phyloP scores from a whole-genome alignment of 2,329 filamentous ascomycete genomes.

The Raffaelea arxii region DNA sequence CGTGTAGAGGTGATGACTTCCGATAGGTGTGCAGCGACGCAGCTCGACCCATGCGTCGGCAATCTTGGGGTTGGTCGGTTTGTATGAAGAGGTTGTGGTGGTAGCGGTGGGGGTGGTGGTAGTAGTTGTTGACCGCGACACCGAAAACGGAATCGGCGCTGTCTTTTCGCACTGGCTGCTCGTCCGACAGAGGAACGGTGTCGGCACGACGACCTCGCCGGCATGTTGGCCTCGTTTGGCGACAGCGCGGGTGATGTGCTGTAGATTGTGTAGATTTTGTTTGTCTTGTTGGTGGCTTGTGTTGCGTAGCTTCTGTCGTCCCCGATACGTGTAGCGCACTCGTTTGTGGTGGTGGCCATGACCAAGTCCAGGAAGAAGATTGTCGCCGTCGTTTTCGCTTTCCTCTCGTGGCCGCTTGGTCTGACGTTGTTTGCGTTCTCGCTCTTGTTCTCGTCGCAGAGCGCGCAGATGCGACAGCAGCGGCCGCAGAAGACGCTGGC shows the following conservation, averaged over 20 bases:
- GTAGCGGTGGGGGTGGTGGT: neutral
- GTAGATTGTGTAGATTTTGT: neutral
- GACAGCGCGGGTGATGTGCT: neutral
- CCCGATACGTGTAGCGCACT: slow-evolving; percentile 15
- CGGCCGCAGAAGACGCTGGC: slow-evolving; percentile 35
- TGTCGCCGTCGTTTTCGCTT: neutral
- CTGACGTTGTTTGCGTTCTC: slow-evolving; percentile 1
- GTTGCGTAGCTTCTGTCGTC: neutral
- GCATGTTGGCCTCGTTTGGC: slow-evolving; percentile 2
- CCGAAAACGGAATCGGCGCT: slow-evolving; percentile 1
- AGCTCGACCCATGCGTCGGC: slow-evolving; percentile 26
- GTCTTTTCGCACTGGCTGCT: slow-evolving; percentile 1
- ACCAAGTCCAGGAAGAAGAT: neutral
- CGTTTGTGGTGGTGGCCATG: slow-evolving; percentile 9
- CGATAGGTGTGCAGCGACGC: slow-evolving; percentile 18
- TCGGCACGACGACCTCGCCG: slow-evolving; percentile 19
- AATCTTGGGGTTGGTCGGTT: slow-evolving; percentile 13
- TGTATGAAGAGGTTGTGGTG: neutral
- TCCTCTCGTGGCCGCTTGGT: neutral
- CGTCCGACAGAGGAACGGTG: slow-evolving; percentile 22
- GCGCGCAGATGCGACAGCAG: slow-evolving; percentile 31
- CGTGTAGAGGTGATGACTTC: slow-evolving; percentile 29
- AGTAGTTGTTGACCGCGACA: too few relatives aligned
- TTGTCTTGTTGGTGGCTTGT: neutral
- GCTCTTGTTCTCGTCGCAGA: slow-evolving; percentile 24